Evolutionary conservation across 73 alveolate genomes (phyloP), one percentile per base, ranked within the genome.

Genomic region (Paramecium tetraurelia): DNA sequence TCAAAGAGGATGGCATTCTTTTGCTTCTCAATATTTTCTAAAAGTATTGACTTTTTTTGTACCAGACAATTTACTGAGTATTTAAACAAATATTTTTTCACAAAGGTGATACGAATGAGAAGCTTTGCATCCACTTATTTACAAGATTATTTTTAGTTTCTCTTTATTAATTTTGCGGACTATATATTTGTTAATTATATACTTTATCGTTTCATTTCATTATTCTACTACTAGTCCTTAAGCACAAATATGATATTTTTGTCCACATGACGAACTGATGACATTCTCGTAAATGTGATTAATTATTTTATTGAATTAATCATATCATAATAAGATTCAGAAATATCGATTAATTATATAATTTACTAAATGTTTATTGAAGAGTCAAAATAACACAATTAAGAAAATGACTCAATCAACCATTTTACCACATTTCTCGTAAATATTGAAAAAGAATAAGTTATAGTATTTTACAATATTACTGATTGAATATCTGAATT

Each of bases 161-260:
- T 80, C 90, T 80, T 80, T 80, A 80, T 80, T 80, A 14, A 80
- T 80, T 46, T 80, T 80, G 27, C 46, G 24, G 75, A 44, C 90
- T 80, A 77, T n/a, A 24, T 44, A 16, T 16, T 80, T 22, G 29
- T 44, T 80, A 20, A 40, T 33, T 29, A 2, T 40, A 16, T 72
- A 72, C 86, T 36, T 40, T 36, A 29, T 72, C 12, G 59, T 38
- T 72, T 72, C 36, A 9, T 29, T 72, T 16, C 53, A 5, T 48
- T 24, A 31, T 48, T 80, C 9, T 29, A 80, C 12, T 80, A 24
- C 38, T 75, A 22, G 5, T 80, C 90, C 33, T 41, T 27, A 2
- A 43, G 46, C 41, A 80, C 90, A 43, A 44, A 43, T 41, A 80
- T 80, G 46, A 80, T 43, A 80, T 80, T 80, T 80, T 80, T 21